Conservation (phyloP, 2,329 filamentous ascomycete species). For the Xylaria arbuscula region DNA sequence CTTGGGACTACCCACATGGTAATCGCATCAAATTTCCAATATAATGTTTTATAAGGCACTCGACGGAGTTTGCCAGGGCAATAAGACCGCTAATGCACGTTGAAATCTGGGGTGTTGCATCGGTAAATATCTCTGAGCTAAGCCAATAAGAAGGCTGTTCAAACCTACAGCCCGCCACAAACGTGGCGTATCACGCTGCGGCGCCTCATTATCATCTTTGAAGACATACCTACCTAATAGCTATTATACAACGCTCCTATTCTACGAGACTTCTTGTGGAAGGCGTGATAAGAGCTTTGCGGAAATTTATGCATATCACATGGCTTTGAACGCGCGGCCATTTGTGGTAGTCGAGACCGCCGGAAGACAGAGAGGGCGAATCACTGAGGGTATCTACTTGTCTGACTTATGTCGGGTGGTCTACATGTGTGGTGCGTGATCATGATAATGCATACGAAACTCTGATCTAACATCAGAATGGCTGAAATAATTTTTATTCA, state of each 20-base stretch:
- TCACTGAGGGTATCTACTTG: neutral
- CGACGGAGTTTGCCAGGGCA: constrained; percentile 19
- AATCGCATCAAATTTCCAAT: constrained; percentile 6
- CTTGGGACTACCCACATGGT: neutral
- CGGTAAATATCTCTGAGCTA: neutral
- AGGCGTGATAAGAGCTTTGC: neutral
- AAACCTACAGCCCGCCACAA: neutral
- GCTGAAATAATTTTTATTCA: too few relatives aligned
- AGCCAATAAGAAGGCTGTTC: constrained; percentile 13
- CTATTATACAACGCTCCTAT: neutral
- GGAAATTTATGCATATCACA: neutral
- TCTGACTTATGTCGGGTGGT: neutral
- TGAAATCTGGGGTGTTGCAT: constrained; percentile 27
- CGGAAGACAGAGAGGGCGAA: neutral
- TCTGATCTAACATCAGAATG: neutral
- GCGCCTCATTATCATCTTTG: neutral
- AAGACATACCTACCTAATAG: neutral
- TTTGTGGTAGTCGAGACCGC: neutral
- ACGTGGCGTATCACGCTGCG: neutral
- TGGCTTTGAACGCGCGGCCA: constrained; percentile 10
- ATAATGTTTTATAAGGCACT: neutral
- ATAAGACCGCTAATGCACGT: constrained; percentile 25
- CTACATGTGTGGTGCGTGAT: constrained; percentile 1
- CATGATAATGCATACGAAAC: neutral
- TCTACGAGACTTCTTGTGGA: neutral